Evolutionary conservation across 106 monocot genomes (phyloP).

Genomic region (Amphibolis antarctica): DNA sequence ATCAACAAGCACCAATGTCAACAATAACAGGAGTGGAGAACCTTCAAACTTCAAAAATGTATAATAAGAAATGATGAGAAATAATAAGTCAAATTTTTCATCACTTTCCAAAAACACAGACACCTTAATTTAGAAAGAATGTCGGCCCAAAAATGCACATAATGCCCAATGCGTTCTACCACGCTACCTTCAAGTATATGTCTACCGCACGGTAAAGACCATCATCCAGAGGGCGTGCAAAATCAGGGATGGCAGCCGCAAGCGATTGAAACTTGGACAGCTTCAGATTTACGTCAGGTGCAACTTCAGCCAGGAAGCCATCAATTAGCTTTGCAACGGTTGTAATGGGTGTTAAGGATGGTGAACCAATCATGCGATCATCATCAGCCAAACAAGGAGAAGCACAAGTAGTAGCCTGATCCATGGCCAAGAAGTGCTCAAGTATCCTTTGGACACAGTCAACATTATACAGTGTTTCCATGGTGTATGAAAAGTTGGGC

Average conservation of each 20-base stretch:
- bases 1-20: background rate
- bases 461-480: conserved; percentile 18
- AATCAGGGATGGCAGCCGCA: conserved; percentile 53
- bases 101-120: background rate
- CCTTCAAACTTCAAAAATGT: too few species aligned
- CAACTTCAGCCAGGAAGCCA: conserved; percentile 65
- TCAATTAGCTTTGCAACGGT: conserved; percentile 54
- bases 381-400: conserved; percentile 36
- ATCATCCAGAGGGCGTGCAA: conserved; percentile 52
- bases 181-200: conserved; percentile 65
- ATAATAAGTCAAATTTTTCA: too few species aligned
- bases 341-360: conserved; percentile 38
- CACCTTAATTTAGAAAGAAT: conserved; percentile 23
- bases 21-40: too few species aligned
- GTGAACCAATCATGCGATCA: conserved; percentile 27
- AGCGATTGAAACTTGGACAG: conserved; percentile 40
- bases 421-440: conserved; percentile 19
- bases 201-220: conserved; percentile 75
- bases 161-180: conserved; percentile 35
- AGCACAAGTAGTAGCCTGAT: conserved; percentile 7
- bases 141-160: conserved; percentile 36
- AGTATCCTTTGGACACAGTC: conserved; percentile 24
- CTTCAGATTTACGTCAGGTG: conserved; percentile 65
- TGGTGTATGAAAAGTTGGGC: conserved; percentile 14
- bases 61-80: background rate